These are phyloP conservation scores for Cladobotryum protrusum DNA, from an alignment of 2,329 filamentous ascomycete species.

Conservation along the genomic window DNA sequence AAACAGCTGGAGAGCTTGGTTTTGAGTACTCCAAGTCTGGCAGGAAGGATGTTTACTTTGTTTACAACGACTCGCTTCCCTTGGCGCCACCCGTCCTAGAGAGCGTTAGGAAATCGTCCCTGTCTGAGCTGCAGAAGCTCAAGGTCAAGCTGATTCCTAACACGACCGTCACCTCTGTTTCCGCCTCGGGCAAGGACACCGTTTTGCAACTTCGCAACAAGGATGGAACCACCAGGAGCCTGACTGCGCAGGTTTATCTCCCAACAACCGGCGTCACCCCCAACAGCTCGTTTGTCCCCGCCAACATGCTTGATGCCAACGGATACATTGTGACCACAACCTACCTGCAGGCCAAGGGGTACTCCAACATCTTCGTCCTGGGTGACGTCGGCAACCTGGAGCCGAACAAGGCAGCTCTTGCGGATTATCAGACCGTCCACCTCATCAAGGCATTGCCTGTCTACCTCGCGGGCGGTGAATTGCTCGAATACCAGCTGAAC, in stretches of 20 bases:
- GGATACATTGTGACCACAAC: slow-evolving; percentile 33
- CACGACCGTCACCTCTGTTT: slow-evolving; percentile 29
- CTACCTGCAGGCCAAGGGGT: slow-evolving; percentile 28
- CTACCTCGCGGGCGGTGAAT: slow-evolving; percentile 24
- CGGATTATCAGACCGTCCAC: slow-evolving; percentile 29
- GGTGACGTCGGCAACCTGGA: slow-evolving; percentile 41
- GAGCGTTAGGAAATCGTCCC: slow-evolving; percentile 33
- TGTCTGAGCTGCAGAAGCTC: slow-evolving; percentile 36
- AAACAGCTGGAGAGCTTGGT: slow-evolving; percentile 47
- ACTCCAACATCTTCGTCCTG: slow-evolving; percentile 37
- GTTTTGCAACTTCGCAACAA: slow-evolving; percentile 29
- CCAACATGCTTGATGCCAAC: slow-evolving; percentile 27
- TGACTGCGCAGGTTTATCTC: slow-evolving; percentile 40
- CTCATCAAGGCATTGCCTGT: slow-evolving; percentile 29
- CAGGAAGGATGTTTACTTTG: slow-evolving; percentile 41
- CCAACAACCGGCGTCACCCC: slow-evolving; percentile 39
- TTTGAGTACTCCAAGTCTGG: slow-evolving; percentile 37
- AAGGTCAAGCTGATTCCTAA: slow-evolving; percentile 37
- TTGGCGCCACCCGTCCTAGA: slow-evolving; percentile 27
- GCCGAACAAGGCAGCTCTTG: slow-evolving; percentile 23
- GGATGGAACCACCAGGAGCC: slow-evolving; percentile 29
- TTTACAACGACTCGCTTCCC: slow-evolving; percentile 35
- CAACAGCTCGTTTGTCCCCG: slow-evolving; percentile 40
- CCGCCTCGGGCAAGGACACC: slow-evolving; percentile 21
- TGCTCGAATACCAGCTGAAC: slow-evolving; percentile 25